Evolutionary conservation across 1,284 basidiomycete species (phyloP).

Genomic region (Boletus sp.): DNA sequence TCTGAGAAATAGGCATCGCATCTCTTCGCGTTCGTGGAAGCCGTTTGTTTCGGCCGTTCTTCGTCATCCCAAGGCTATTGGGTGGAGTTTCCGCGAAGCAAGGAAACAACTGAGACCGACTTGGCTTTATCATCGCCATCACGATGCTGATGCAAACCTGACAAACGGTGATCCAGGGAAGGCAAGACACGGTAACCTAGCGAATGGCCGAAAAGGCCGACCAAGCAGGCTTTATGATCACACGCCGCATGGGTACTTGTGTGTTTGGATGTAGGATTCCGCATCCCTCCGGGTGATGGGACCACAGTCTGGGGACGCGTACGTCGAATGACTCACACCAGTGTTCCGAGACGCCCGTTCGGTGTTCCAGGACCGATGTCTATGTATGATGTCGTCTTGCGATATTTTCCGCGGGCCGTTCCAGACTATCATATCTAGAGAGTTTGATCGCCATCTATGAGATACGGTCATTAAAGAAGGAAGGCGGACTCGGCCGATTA

Average conservation of each 20-base stretch:
- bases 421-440: background rate
- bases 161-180: conserved; percentile 1
- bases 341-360: conserved; percentile 1
- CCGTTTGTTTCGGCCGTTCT: background rate
- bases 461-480: conserved; percentile 20
- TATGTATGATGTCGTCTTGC: background rate
- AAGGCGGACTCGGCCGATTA: conserved; percentile 3
- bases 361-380: conserved; percentile 3
- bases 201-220: conserved; percentile 16
- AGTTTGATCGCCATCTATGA: conserved; percentile 2
- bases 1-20: conserved; percentile 5
- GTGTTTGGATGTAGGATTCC: background rate
- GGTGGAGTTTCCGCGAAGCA: conserved; percentile 21
- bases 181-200: conserved; percentile 16
- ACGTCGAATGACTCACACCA: background rate
- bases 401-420: conserved; percentile 8
- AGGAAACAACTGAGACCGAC: conserved; percentile 11
- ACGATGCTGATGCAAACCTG: conserved; percentile 13
- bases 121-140: conserved; percentile 9
- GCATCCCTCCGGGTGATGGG: conserved; percentile 5
- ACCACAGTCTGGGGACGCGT: no score
- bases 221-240: background rate
- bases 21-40: background rate
- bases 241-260: background rate
- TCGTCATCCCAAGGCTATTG: background rate